Conservation (phyloP, 768 basidiomycete genomes). For the Asterophora parasitica region DNA sequence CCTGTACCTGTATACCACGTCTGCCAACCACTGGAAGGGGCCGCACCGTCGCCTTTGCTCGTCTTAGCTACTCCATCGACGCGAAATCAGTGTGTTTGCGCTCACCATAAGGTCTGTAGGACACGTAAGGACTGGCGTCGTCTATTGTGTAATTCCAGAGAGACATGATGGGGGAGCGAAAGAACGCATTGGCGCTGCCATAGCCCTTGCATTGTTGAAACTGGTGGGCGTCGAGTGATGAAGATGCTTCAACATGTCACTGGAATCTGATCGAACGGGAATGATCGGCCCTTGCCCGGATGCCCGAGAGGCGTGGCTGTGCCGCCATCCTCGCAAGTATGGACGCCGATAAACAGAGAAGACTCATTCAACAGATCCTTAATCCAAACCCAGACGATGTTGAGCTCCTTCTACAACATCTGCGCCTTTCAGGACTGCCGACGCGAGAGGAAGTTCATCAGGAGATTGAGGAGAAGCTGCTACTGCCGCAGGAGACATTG, state of each 20-base stretch:
- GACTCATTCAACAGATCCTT: conserved; percentile 44
- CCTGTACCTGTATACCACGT: conserved; percentile 13
- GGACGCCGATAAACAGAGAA: conserved; percentile 27
- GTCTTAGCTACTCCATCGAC: neutral
- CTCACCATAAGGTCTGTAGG: conserved; percentile 16
- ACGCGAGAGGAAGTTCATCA: conserved; percentile 54
- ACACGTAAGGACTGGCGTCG: conserved; percentile 16
- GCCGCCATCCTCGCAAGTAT: no score
- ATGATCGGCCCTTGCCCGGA: conserved; percentile 10
- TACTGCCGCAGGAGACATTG: conserved; percentile 62
- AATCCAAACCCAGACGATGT: conserved; percentile 38
- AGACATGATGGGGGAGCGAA: conserved; percentile 12
- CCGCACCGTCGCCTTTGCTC: conserved; percentile 8
- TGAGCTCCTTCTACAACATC: conserved; percentile 41
- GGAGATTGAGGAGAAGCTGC: conserved; percentile 70
- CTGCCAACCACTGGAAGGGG: conserved; percentile 7
- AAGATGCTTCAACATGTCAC: no score
- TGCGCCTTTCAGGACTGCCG: conserved; percentile 56
- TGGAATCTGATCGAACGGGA: neutral
- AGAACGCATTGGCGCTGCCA: conserved; percentile 4
- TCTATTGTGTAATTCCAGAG: conserved; percentile 20
- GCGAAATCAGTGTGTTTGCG: neutral
- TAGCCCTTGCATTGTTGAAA: conserved; percentile 6
- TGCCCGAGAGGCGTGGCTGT: no score
- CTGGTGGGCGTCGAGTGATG: neutral